A percentile compares a stretch with the other conserved stretches of the same genome.
phyloP scores from a whole-genome alignment of 139 green algal genomes.

The Auxenochlorella pyrenoidosa region DNA sequence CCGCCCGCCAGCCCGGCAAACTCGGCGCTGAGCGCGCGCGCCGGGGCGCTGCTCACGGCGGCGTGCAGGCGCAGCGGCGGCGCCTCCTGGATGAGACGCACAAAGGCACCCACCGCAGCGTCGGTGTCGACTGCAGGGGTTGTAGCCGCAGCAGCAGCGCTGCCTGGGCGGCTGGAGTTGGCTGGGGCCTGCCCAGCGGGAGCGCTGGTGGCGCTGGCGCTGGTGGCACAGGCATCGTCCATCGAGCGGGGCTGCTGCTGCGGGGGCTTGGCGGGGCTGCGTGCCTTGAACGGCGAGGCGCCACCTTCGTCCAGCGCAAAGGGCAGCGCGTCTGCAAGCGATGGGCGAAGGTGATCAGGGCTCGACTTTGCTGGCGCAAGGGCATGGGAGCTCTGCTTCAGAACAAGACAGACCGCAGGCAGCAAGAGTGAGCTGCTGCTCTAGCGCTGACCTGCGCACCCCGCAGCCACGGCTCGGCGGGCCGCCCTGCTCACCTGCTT shows the following conservation, averaged over 20 bases:
- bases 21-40: neutral
- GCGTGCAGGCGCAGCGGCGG: conserved; percentile 56
- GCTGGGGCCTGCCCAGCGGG: neutral
- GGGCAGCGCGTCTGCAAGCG: conserved; percentile 46
- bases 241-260: neutral
- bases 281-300: neutral
- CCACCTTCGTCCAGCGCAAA: conserved; percentile 56
- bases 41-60: neutral
- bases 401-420: too few relatives aligned
- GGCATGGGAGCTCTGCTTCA: neutral
- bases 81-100: conserved; percentile 44
- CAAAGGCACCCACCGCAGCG: conserved; percentile 62
- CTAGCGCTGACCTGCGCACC: neutral
- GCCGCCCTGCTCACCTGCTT: conserved; percentile 4
- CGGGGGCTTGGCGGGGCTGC: neutral
- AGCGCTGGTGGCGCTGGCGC: neutral
- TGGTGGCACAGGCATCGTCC: neutral
- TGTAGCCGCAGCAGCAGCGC: neutral
- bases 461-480: neutral
- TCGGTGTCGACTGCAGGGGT: conserved; percentile 57
- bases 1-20: neutral
- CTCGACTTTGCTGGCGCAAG: neutral
- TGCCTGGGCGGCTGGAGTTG: neutral
- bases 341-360: neutral
- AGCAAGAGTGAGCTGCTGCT: too few relatives aligned